A percentile compares a stretch with the other conserved stretches of the same genome.
Conservation (phyloP, 805 yeast genomes). For the Jamesozyma lodderae region DNA sequence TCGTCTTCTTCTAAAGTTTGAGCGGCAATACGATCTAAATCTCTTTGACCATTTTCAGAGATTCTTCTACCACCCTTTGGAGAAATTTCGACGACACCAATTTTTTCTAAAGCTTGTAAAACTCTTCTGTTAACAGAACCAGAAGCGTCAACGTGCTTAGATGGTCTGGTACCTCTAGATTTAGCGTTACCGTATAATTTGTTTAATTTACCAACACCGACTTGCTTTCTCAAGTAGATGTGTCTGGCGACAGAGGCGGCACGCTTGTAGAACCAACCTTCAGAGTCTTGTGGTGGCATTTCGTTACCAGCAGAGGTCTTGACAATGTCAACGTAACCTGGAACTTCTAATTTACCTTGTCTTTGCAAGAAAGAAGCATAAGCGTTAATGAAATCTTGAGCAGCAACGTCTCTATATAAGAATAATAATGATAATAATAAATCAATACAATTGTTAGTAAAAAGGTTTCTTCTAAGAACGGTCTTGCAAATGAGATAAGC, state of each 20-base stretch:
- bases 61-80: slow-evolving; percentile 98
- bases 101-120: slow-evolving; percentile 93
- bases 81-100: slow-evolving; percentile 90
- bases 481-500: too few relatives aligned
- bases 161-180: slow-evolving; percentile 98
- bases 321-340: slow-evolving; percentile 98
- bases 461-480: too few relatives aligned
- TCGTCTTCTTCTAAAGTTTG: slow-evolving; percentile 91
- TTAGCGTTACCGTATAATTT: slow-evolving; percentile 97
- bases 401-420: slow-evolving; percentile 97
- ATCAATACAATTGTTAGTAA: too few relatives aligned
- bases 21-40: slow-evolving; percentile 99
- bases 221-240: slow-evolving; percentile 97
- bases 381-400: slow-evolving; percentile 98
- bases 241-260: slow-evolving; percentile 99
- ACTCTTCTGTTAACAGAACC: slow-evolving; percentile 98
- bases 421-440: too few relatives aligned
- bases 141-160: slow-evolving; percentile 96
- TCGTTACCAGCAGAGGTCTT: slow-evolving; percentile 98
- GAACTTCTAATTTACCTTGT: slow-evolving; percentile 98
- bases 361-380: slow-evolving; percentile 99
- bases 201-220: slow-evolving; percentile 98
- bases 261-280: slow-evolving; percentile 99
- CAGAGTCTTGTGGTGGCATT: slow-evolving; percentile 98
- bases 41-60: slow-evolving; percentile 99